Conservation (phyloP, 805 yeast genomes). For the Schwanniomyces sp. region DNA sequence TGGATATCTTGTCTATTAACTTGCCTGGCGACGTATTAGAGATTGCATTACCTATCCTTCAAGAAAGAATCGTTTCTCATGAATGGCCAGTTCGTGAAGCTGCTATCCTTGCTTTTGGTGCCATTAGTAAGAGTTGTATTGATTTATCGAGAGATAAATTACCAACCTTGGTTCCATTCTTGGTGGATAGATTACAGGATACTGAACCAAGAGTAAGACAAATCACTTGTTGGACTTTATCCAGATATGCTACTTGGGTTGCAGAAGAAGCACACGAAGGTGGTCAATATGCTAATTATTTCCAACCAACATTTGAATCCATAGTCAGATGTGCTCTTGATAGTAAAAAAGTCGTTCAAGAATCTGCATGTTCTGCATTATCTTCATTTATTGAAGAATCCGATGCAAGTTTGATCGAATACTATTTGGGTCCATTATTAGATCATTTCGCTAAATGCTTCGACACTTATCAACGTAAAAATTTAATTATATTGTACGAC, state of each 20-base stretch:
- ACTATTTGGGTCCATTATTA: conserved; percentile 65
- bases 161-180: conserved; percentile 79
- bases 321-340: conserved; percentile 77
- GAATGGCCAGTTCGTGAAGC: conserved; percentile 94
- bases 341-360: conserved; percentile 88
- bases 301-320: conserved; percentile 75
- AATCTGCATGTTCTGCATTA: conserved; percentile 86
- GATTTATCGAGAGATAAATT: conserved; percentile 68
- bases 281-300: conserved; percentile 64
- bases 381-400: conserved; percentile 81
- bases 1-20: conserved; percentile 74
- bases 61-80: conserved; percentile 62
- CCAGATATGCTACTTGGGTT: conserved; percentile 84
- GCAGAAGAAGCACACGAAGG: conserved; percentile 63
- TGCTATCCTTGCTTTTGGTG: conserved; percentile 91
- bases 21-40: conserved; percentile 68
- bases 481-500: conserved; percentile 80
- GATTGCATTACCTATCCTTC: conserved; percentile 70
- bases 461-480: conserved; percentile 74
- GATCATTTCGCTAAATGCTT: conserved; percentile 75
- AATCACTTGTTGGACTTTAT: conserved; percentile 93
- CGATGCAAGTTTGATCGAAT: conserved; percentile 59
- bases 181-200: conserved; percentile 78
- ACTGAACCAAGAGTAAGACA: conserved; percentile 82
- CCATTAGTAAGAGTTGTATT: conserved; percentile 86